A percentile compares a stretch with the other conserved stretches of the same genome.
Evolutionary conservation across 108 stramenopile genomes (phyloP).

Genomic region (Discostella pseudostelligera): DNA sequence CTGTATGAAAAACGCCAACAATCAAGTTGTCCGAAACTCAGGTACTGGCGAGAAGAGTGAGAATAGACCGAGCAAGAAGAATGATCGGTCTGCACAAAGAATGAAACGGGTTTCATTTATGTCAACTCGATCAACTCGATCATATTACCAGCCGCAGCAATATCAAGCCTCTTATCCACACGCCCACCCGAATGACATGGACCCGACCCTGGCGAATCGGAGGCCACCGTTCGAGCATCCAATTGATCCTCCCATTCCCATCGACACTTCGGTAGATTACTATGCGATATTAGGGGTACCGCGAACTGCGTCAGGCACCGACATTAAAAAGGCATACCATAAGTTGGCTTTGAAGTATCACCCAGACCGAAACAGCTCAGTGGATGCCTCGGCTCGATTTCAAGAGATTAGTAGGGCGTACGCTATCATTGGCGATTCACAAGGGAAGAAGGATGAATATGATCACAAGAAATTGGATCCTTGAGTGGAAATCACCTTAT

Average conservation of each 20-base stretch:
- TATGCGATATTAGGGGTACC: constrained; percentile 32
- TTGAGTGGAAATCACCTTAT: not conserved
- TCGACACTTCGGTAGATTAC: constrained; percentile 25
- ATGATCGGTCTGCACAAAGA: not conserved
- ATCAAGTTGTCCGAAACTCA: constrained; percentile 5
- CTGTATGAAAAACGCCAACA: constrained; percentile 7
- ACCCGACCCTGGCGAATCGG: constrained; percentile 1
- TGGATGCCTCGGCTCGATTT: constrained; percentile 56
- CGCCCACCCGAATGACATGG: constrained; percentile 4
- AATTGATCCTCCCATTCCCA: constrained; percentile 23
- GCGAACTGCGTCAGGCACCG: constrained; percentile 11
- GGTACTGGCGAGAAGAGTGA: no score
- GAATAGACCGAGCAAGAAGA: not conserved
- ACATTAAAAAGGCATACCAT: constrained; percentile 51
- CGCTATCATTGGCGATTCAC: constrained; percentile 57
- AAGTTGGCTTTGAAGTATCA: constrained; percentile 62
- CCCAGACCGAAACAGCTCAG: constrained; percentile 61
- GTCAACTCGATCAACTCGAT: not conserved
- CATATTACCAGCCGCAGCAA: not conserved
- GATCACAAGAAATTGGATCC: constrained; percentile 4
- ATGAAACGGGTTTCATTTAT: no score
- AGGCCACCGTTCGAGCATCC: constrained; percentile 26
- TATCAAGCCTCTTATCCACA: constrained; percentile 2
- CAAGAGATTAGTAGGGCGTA: constrained; percentile 64
- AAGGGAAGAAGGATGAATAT: constrained; percentile 26